Conservation (phyloP, 345 rosid species). For the Rhizophora mangle region DNA sequence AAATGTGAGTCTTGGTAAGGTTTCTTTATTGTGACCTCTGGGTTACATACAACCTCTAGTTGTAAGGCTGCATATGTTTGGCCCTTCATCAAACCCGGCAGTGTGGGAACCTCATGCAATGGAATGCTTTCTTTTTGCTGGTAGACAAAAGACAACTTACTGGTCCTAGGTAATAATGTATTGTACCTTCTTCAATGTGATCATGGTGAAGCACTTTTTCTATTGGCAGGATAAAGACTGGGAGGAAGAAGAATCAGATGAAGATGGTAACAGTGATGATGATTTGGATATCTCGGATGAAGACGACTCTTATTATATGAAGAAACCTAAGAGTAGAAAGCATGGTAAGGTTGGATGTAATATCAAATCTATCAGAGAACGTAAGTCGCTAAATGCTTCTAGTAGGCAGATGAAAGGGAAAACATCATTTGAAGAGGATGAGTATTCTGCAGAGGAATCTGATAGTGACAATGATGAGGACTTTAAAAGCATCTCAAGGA, state of each 20-base stretch:
- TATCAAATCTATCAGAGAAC: constrained; percentile 47
- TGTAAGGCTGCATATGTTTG: too few species aligned
- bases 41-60: too few species aligned
- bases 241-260: constrained; percentile 75
- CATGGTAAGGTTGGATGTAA: constrained; percentile 51
- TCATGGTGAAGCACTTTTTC: background rate
- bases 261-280: constrained; percentile 60
- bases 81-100: too few species aligned
- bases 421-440: constrained; percentile 62
- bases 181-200: background rate
- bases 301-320: constrained; percentile 61
- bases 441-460: constrained; percentile 64
- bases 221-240: constrained; percentile 60
- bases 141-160: background rate
- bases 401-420: constrained; percentile 60
- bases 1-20: too few species aligned
- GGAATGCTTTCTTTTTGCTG: background rate
- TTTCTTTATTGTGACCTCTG: too few species aligned
- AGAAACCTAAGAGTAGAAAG: constrained; percentile 60
- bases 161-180: background rate
- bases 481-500: constrained; percentile 54
- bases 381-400: constrained; percentile 41
- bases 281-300: constrained; percentile 65
- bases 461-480: constrained; percentile 60
- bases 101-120: too few species aligned